Conservation (phyloP, 129 eudicot species). For the Flaveria sonorensis region DNA sequence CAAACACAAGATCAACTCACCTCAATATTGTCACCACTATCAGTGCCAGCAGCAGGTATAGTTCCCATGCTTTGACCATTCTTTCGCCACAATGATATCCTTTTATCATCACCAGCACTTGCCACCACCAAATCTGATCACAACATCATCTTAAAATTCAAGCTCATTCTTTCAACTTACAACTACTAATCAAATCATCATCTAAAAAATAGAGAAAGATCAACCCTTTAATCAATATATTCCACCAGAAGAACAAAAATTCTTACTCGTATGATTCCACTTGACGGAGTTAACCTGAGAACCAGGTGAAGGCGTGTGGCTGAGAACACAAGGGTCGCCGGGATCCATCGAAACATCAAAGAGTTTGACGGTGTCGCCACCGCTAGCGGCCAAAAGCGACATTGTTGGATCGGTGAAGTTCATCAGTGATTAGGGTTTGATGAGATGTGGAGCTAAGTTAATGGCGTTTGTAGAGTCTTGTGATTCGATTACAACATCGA, state of each 20-base stretch:
- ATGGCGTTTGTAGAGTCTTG: background rate
- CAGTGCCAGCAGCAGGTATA: conserved; percentile 62
- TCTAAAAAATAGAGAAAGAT: background rate
- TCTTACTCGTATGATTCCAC: conserved; percentile 92
- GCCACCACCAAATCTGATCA: conserved; percentile 88
- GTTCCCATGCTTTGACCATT: conserved; percentile 83
- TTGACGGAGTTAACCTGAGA: conserved; percentile 76
- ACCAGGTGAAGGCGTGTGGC: conserved; percentile 81
- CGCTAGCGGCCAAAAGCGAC: conserved; percentile 75
- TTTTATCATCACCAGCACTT: conserved; percentile 84
- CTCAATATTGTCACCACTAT: conserved; percentile 69
- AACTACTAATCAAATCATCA: background rate
- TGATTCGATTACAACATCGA: conserved; percentile 17
- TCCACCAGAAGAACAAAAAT: background rate
- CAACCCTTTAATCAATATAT: background rate
- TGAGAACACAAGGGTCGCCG: conserved; percentile 86
- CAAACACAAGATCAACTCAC: conserved; percentile 34
- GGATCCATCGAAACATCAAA: conserved; percentile 77
- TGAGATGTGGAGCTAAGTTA: conserved; percentile 4
- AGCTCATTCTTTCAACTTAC: background rate
- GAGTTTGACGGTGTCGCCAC: conserved; percentile 90
- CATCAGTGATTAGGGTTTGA: conserved; percentile 36
- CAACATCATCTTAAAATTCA: conserved; percentile 17
- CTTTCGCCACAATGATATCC: conserved; percentile 74
- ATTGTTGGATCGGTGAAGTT: conserved; percentile 60